Evolutionary conservation across 2,329 filamentous ascomycete genomes (phyloP), one percentile per base, ranked within the genome.

Genomic region (Xylogone sp.): DNA sequence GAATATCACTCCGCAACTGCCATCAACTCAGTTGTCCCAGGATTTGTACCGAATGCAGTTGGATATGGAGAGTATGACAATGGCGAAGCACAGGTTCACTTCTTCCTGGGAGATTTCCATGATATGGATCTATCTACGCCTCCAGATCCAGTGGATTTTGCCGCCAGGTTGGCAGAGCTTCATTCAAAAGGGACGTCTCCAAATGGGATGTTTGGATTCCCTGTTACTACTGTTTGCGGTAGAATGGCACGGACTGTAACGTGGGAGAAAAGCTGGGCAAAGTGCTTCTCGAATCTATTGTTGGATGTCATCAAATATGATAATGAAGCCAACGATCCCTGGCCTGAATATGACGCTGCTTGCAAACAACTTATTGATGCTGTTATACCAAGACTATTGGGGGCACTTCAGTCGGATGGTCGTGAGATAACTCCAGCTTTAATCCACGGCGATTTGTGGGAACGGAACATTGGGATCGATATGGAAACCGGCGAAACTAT

Each of bases 361-460:
- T 46, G 21, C 21, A 19, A 42, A 9, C 43, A 39, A 1, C 21
- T 48, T 3, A 13, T 52, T 13, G 39, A 46, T 21, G 43, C 31
- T 8, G 54, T 56, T 3, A 42, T 56, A 12, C 54, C 52, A 1
- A 24, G 24, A 13, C 49, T 56, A 2, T 39, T 56, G 6, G 20
- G 19, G 16, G 45, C 51, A 9, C 52, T 56, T 7, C 18, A 56
- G 44, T 21, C 27, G 9, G 46, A 52, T 4, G 54, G 49, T 2
- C 27, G 53, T 12, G 16, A 39, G 4, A n/a, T 59, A 8, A 54
- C 57, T 18, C 53, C 57, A 16, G 51, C 19, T 13, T 31, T 59
- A 21, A 18, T 59, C 9, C 57, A 59, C 39, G 57, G 57, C 2
- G 51, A 59, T 24, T 46, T 48, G 3, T 58, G 53, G 53, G 46